phyloP scores from a whole-genome alignment of 176 grass and related monocot species.

The Pharus latifolius region DNA sequence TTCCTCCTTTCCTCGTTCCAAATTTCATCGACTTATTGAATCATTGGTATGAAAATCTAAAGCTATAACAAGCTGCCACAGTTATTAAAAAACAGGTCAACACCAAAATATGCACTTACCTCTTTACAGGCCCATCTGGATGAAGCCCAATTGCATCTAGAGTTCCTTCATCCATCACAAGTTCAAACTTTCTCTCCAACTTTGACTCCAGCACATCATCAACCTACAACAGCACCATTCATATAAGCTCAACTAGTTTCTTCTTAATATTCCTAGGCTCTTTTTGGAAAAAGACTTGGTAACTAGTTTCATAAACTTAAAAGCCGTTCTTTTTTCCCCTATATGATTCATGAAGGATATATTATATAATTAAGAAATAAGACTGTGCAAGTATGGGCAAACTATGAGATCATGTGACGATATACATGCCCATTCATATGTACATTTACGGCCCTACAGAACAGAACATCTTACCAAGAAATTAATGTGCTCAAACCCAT shows the following conservation, averaged over 20 bases:
- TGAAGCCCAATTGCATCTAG: conserved; percentile 82
- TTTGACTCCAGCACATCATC: conserved; percentile 96
- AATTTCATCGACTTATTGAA: not conserved
- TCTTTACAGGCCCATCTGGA: conserved; percentile 80
- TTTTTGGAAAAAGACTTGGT: not conserved
- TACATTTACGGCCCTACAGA: not conserved
- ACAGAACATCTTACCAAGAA: conserved; percentile 52
- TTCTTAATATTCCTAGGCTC: not conserved
- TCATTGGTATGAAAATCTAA: not conserved
- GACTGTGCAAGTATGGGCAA: not conserved
- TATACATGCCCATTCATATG: not conserved
- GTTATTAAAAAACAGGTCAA: not conserved
- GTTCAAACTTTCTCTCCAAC: conserved; percentile 75
- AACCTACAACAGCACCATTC: conserved; percentile 36
- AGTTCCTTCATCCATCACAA: conserved; percentile 95
- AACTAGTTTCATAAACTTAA: not conserved
- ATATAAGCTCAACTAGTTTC: not conserved
- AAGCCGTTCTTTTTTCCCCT: not conserved
- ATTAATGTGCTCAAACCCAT: conserved; percentile 72
- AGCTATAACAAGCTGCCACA: not conserved
- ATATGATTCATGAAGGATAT: not conserved
- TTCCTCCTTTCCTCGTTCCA: not conserved
- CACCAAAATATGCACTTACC: conserved; percentile 21
- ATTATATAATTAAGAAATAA: not conserved
- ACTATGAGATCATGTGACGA: not conserved